Evolutionary conservation across 1,139 yeast species (phyloP), one percentile per base, ranked within the genome.

Genomic region (Sporopachydermia cereana): DNA sequence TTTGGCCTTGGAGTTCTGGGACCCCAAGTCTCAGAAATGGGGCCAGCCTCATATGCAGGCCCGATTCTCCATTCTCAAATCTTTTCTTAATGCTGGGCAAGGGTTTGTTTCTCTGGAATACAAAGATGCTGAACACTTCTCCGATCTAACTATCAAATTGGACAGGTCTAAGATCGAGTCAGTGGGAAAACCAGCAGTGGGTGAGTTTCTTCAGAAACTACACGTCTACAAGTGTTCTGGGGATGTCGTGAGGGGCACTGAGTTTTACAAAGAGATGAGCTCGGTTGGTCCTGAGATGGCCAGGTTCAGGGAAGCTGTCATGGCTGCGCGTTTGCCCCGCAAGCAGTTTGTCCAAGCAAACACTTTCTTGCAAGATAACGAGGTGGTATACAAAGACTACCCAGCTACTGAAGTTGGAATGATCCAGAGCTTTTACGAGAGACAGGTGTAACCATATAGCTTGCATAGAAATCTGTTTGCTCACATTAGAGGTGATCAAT

Each of bases 41-140:
- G 95, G 95, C 30, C 96, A 86, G 65, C 79, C 95, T n/a, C 96
- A 86, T 60, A 84, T 85, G 88, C 95, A 85, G 67, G 95, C 95
- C 3, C 71, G 96, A 58, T 86, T 75, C 62, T 84, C 91, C 34
- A 85, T 86, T 54, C 71, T 84, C 71, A 84, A 83, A 65, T 74
- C 80, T 25, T 78, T 84, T 58, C 66, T 82, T 56, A 69, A 77
- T 46, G 88, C 93, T 3, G 81, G 83, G 20, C 59, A 64, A n/a
- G 73, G 68, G 24, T 76, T 81, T 25, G 79, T 75, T 44, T 68
- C 70, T 45, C 63, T 85, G 49, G 68, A 69, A 46, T 68, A 69
- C 55, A 57, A 70, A n/a, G 61, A 68, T 43, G 64, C 64, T n/a
- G 69, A 65, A 24, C 69, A 69, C 47, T 77, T 55, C 55, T 67